Evolutionary conservation across 2,329 filamentous ascomycete species (phyloP).

Genomic region (Septoria petroselini): DNA sequence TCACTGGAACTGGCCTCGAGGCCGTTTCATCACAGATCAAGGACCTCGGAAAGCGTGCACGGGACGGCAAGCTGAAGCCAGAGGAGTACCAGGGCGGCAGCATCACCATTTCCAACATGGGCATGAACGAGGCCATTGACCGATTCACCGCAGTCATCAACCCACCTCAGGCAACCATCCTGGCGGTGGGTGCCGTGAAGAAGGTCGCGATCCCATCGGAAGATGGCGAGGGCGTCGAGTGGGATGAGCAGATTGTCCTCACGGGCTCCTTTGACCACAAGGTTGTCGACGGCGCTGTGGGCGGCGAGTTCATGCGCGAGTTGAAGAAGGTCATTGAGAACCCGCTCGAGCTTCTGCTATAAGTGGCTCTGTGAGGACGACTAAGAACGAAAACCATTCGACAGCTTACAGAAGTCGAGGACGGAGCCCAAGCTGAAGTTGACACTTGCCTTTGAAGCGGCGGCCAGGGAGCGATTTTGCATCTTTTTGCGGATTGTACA

Average conservation of each 20-base stretch:
- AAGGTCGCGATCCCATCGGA: constrained; percentile 90
- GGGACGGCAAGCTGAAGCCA: constrained; percentile 97
- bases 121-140: constrained; percentile 96
- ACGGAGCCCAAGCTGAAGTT: background rate
- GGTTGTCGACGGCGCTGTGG: constrained; percentile 93
- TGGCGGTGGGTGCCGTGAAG: constrained; percentile 89
- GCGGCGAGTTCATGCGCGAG: constrained; percentile 93
- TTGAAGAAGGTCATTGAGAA: constrained; percentile 98
- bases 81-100: constrained; percentile 99
- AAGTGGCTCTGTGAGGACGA: constrained; percentile 34
- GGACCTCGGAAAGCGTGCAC: constrained; percentile 92
- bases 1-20: constrained; percentile 80
- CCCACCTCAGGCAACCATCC: constrained; percentile 92
- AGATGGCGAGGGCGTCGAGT: constrained; percentile 73
- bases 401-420: constrained; percentile 18
- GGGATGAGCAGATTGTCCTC: constrained; percentile 95
- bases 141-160: constrained; percentile 99
- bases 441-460: constrained; percentile 3
- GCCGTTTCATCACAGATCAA: constrained; percentile 87
- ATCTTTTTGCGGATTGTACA: constrained; percentile 22
- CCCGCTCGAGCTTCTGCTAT: constrained; percentile 90
- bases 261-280: constrained; percentile 98
- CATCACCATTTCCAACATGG: constrained; percentile 99
- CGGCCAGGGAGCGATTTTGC: constrained; percentile 11
- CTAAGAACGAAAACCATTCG: background rate